Conservation (phyloP, 2,329 filamentous ascomycete genomes). For the Verticillium nonalfalfae region DNA sequence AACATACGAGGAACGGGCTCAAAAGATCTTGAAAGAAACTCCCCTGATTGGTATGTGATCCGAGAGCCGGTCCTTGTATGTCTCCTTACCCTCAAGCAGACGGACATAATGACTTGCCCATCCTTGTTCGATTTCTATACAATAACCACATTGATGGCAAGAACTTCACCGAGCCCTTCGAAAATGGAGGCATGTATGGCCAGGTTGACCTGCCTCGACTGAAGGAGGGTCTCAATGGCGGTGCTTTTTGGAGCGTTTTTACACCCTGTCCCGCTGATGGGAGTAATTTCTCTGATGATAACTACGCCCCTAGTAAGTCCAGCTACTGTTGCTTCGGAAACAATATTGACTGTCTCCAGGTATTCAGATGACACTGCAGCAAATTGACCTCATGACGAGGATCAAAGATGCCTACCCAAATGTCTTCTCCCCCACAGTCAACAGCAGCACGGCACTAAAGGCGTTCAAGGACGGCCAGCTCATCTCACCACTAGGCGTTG, state of each 20-base stretch:
- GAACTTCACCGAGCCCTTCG: conserved; percentile 70
- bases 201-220: conserved; percentile 81
- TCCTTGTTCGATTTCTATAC: conserved; percentile 59
- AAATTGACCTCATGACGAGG: conserved; percentile 67
- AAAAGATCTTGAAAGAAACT: conserved; percentile 34
- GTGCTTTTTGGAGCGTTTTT: conserved; percentile 91
- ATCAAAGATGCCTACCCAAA: conserved; percentile 58
- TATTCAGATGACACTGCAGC: conserved; percentile 62
- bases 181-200: conserved; percentile 57
- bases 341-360: conserved; percentile 26
- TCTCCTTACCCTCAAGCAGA: conserved; percentile 41
- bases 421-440: conserved; percentile 60
- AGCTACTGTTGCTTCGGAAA: neutral
- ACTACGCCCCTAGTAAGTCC: conserved; percentile 58
- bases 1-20: conserved; percentile 37
- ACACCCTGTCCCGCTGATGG: conserved; percentile 68
- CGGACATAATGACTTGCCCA: conserved; percentile 83
- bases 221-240: conserved; percentile 64
- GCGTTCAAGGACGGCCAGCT: conserved; percentile 58
- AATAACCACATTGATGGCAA: conserved; percentile 72
- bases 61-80: neutral
- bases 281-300: conserved; percentile 66
- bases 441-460: conserved; percentile 53
- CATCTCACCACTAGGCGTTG: conserved; percentile 73
- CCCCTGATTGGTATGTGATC: conserved; percentile 40